A percentile compares a stretch with the other conserved stretches of the same genome.
Conservation (phyloP, 768 basidiomycete species). For the Suillus occidentalis region DNA sequence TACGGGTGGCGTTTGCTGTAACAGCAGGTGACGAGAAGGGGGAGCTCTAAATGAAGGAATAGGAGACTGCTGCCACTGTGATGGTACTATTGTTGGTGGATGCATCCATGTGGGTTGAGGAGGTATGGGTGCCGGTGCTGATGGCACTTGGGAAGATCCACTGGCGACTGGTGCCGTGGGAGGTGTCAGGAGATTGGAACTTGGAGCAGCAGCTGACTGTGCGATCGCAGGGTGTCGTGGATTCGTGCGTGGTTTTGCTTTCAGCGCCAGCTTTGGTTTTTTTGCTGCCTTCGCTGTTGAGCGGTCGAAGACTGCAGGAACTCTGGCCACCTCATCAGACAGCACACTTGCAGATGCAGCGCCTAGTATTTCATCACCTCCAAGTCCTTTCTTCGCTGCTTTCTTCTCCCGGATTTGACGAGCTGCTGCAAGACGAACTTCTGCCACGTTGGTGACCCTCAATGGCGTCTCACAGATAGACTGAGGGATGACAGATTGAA, state of each 20-base stretch:
- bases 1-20: too few species aligned
- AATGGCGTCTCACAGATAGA: background rate
- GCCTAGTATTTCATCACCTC: background rate
- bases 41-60: too few species aligned
- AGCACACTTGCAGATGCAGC: background rate
- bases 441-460: background rate
- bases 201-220: background rate
- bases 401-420: background rate
- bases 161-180: too few species aligned
- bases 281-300: background rate
- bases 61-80: too few species aligned
- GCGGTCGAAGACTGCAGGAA: background rate
- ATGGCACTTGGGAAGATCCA: too few species aligned
- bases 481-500: slow-evolving; percentile 3
- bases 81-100: too few species aligned
- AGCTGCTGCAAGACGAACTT: background rate
- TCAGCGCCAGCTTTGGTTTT: background rate
- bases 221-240: background rate
- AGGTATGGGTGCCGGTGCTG: too few species aligned
- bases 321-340: background rate
- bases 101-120: too few species aligned
- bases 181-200: background rate
- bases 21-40: too few species aligned
- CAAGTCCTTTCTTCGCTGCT: background rate
- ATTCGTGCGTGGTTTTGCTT: background rate